Evolutionary conservation across 1,284 basidiomycete species (phyloP).

Genomic region (Cutaneotrichosporon sp.): DNA sequence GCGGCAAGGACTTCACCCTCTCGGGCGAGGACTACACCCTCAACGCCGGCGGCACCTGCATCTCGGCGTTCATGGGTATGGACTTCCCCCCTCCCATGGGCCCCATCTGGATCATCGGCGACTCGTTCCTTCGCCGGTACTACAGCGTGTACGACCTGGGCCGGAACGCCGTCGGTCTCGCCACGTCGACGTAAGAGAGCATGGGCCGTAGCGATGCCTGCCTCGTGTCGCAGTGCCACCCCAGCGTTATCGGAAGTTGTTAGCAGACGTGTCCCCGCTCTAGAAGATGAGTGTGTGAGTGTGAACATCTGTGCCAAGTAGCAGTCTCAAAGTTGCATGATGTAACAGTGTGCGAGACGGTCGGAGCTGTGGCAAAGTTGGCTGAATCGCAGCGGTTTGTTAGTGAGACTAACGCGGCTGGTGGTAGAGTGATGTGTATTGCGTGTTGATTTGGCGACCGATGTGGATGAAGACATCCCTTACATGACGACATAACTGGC

Average conservation of each 20-base stretch:
- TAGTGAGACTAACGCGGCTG: too few relatives aligned
- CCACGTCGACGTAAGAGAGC: slow-evolving; percentile 14
- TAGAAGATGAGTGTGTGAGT: background rate
- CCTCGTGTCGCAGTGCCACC: background rate
- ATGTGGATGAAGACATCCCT: too few relatives aligned
- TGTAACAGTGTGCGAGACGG: background rate
- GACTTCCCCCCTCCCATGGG: slow-evolving; percentile 88
- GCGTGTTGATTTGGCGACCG: too few relatives aligned
- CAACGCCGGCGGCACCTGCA: slow-evolving; percentile 84
- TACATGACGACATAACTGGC: too few relatives aligned
- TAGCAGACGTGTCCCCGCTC: background rate
- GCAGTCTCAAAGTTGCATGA: background rate
- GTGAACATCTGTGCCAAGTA: background rate
- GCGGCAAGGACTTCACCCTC: slow-evolving; percentile 74
- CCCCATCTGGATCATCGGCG: slow-evolving; percentile 89
- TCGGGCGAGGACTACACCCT: slow-evolving; percentile 86
- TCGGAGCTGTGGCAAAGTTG: too few relatives aligned
- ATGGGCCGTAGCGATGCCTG: background rate
- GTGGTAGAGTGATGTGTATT: too few relatives aligned
- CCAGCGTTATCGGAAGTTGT: background rate
- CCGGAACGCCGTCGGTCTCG: slow-evolving; percentile 53
- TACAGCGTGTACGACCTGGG: slow-evolving; percentile 93
- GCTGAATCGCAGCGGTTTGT: too few relatives aligned
- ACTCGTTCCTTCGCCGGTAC: slow-evolving; percentile 80
- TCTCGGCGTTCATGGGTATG: slow-evolving; percentile 89